Evolutionary conservation across 2,329 filamentous ascomycete species (phyloP), one percentile per base, ranked within the genome.

Genomic region (Calonectria multiphialidica): DNA sequence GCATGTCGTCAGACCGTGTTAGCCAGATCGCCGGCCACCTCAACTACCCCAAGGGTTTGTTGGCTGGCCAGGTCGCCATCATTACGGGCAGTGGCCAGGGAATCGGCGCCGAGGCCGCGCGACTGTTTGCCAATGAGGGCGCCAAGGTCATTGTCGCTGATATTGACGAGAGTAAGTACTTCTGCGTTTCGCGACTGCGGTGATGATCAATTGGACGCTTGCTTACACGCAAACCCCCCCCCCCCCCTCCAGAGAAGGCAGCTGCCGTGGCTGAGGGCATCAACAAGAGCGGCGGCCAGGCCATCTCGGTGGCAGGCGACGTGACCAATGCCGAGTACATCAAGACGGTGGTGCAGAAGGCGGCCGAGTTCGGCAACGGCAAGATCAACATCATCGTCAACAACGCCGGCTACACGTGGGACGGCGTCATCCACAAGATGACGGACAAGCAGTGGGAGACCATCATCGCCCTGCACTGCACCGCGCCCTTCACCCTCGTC

Each of bases 341-440:
- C 81, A 88, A 91, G 72, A 86, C 88, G 12, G 89, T 98, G n/a
- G 91, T 98, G 30, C 87, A 92, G 81, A 90, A 92, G 80, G 89
- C 95, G 0, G 95, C 94, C 1, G 93, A 92, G 59, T 97, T 98
- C 81, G 95, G 95, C 71, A 87, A 89, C 75, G 95, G 95, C 80
- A 97, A 97, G 87, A 95, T 98, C 74, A 93, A 98, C 83, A 93
- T 97, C 81, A 93, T 98, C 69, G 94, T 98, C 72, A 97, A 98
- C 85, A 98, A 98, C 82, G 95, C 95, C 0, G 95, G 95, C 49
- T 97, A 95, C 85, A 98, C 95, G 1, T 98, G 95, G 94, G 95
- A 98, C 83, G 95, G 93, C 8, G 95, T 97, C 45, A 95, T 97
- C 76, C 94, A 97, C 88, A 97, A 97, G 88, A 96, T 95, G 88